phyloP scores from a whole-genome alignment of 129 eudicot species.

The Logfia minima region DNA sequence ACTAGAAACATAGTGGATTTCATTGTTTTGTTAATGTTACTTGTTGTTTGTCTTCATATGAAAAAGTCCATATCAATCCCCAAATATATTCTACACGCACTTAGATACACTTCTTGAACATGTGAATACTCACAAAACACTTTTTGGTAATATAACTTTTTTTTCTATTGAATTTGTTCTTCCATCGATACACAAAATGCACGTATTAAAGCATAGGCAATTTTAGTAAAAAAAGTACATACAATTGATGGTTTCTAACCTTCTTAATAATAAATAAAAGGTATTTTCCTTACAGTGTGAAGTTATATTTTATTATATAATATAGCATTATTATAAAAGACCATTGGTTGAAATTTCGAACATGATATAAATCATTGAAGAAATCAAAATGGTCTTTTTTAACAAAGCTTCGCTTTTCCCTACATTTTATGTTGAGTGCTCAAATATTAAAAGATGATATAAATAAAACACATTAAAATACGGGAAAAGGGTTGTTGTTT shows the following conservation, averaged over 20 bases:
- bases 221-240: too few relatives aligned
- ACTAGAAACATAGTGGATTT: conserved; percentile 3
- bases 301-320: too few relatives aligned
- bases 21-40: conserved; percentile 2
- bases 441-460: not conserved
- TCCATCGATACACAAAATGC: not conserved
- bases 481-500: not conserved
- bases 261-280: too few relatives aligned
- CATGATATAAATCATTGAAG: not conserved
- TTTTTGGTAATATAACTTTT: not conserved
- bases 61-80: conserved; percentile 41
- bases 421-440: not conserved
- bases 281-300: too few relatives aligned
- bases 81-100: conserved; percentile 38
- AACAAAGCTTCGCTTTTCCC: not conserved
- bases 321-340: not conserved
- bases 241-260: too few relatives aligned
- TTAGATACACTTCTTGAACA: conserved; percentile 29
- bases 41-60: conserved; percentile 13
- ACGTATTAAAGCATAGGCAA: too few relatives aligned
- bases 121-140: conserved; percentile 24
- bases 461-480: not conserved
- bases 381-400: not conserved
- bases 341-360: too few relatives aligned
- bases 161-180: not conserved